phyloP scores from a whole-genome alignment of 1,139 yeast species.

The Blastobotrys arbuscula region DNA sequence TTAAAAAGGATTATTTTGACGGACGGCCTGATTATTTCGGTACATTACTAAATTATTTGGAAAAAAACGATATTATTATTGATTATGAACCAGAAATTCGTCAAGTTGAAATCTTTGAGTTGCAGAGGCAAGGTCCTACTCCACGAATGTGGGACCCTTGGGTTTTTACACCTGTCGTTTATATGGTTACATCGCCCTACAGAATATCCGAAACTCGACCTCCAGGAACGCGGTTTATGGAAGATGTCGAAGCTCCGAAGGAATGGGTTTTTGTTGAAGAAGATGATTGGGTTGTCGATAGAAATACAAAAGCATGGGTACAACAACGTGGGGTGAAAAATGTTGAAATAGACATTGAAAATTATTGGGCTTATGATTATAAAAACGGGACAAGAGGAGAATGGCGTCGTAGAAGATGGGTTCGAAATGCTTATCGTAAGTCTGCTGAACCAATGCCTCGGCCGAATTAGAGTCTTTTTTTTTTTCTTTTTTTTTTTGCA shows the following conservation, averaged over 20 bases:
- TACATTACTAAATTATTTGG: constrained; percentile 33
- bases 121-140: constrained; percentile 60
- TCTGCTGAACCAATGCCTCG: constrained; percentile 10
- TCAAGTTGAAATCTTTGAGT: constrained; percentile 66
- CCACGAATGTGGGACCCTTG: constrained; percentile 57
- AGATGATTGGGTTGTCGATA: constrained; percentile 66
- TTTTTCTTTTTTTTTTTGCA: not conserved
- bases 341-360: constrained; percentile 33
- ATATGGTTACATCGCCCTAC: constrained; percentile 45
- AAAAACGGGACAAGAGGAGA: constrained; percentile 29
- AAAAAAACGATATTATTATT: constrained; percentile 49
- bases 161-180: constrained; percentile 45
- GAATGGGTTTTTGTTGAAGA: constrained; percentile 65
- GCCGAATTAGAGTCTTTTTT: not conserved
- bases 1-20: constrained; percentile 23
- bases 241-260: constrained; percentile 58
- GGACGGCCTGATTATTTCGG: constrained; percentile 21
- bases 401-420: constrained; percentile 39
- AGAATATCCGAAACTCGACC: constrained; percentile 62
- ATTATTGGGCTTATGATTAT: constrained; percentile 45
- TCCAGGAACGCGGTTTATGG: constrained; percentile 52
- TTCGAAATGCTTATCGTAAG: constrained; percentile 27
- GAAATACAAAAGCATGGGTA: constrained; percentile 49
- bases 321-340: constrained; percentile 39
- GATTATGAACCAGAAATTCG: constrained; percentile 62